Evolutionary conservation across 257 asterid genomes (phyloP), one percentile per base, ranked within the genome.

Genomic region (Rubia yunnanensis): DNA sequence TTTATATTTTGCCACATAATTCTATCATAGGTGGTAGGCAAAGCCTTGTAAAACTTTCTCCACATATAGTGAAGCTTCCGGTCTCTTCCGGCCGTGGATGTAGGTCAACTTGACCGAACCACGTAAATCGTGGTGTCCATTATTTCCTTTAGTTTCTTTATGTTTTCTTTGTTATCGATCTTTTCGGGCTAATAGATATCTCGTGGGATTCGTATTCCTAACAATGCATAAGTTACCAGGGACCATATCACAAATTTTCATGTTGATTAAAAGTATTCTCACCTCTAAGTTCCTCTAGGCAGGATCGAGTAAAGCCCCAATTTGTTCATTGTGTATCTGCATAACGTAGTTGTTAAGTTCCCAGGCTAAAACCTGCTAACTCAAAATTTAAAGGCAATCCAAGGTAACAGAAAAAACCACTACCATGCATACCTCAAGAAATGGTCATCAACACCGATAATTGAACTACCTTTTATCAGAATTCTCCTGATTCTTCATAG

Each of bases 401-500:
- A 23, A 61, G 20, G 27, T 50, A 38, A 5, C 13, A 36, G 5
- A 34, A 2, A 34, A 22, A 56, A 32, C 15, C 31, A 10, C 41
- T 50, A 9, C 11, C 14, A 36, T 30, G 23, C 72, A 64, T 76
- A 90, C 99, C 97, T 94, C 99, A 26, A 94, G 91, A 70, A 94
- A 94, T 8, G 99, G 88, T 84, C 99, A 94, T 30, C 99, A 92
- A 60, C 95, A 92, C 75, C 87, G 99, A 75, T 87, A 88, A 78
- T 84, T 86, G 48, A 78, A 78, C 78, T 80, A 88, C 69, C 79
- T 88, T 65, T 83, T 95, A 41, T 79, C 84, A 50, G 81, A 60
- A 81, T 74, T 85, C 72, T 81, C 91, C 72, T 86, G 90, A 68
- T 90, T 95, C 99, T 92, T 65, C n/a, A 36, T 54, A 18, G 66